Percentiles rank a stretch among this genome's conserved stretches.
These are phyloP conservation scores for Cutaneotrichosporon curvatum DNA, from an alignment of 1,284 basidiomycete species.

Conservation along the genomic window DNA sequence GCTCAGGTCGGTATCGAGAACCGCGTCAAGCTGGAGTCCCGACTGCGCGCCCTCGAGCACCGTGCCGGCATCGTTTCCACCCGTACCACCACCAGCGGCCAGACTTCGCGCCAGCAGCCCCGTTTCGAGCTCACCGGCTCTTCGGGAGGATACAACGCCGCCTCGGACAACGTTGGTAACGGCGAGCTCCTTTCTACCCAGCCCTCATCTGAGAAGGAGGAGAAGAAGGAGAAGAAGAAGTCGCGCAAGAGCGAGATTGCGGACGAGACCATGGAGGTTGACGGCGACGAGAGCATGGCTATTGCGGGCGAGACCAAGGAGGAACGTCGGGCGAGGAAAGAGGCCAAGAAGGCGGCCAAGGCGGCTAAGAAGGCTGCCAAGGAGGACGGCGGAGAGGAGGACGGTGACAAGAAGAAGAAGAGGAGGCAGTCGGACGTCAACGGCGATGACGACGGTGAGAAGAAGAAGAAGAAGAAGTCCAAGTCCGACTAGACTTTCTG, in stretches of 20 bases:
- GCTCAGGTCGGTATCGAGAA: conserved; percentile 86
- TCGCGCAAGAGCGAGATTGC: conserved; percentile 55
- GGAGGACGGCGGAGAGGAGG: not conserved
- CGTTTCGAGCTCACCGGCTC: conserved; percentile 71
- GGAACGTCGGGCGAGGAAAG: conserved; percentile 57
- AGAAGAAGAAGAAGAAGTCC: conserved; percentile 66
- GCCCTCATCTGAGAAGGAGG: conserved; percentile 64
- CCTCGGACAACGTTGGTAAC: conserved; percentile 68
- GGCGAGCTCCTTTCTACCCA: conserved; percentile 60
- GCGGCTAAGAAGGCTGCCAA: not conserved
- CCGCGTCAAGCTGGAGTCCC: conserved; percentile 89
- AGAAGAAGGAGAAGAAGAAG: conserved; percentile 67
- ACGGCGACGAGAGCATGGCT: conserved; percentile 41
- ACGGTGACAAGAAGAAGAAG: conserved; percentile 46
- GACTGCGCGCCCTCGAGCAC: conserved; percentile 80
- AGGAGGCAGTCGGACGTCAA: conserved; percentile 44
- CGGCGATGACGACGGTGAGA: conserved; percentile 35
- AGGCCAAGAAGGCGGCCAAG: conserved; percentile 45
- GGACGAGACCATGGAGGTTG: conserved; percentile 44
- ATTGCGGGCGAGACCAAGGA: conserved; percentile 48
- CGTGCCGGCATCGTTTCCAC: conserved; percentile 62
- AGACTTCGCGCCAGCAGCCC: conserved; percentile 57
- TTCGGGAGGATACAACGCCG: conserved; percentile 64
- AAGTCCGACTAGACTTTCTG: conserved; percentile 17
- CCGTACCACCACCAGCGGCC: conserved; percentile 54